phyloP scores from a whole-genome alignment of 345 rosid genomes.

The Gossypium thurberi region DNA sequence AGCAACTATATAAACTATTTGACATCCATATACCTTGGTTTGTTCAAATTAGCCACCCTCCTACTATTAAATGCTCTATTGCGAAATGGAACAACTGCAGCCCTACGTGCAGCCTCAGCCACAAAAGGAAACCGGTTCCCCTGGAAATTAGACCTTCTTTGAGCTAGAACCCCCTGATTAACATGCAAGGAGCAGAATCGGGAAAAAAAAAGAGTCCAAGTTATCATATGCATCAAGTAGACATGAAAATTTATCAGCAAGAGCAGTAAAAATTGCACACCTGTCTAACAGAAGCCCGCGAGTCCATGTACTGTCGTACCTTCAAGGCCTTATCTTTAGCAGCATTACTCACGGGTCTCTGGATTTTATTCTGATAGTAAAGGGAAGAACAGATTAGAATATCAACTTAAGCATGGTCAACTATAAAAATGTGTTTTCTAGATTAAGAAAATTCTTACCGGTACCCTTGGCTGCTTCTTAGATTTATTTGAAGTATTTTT shows the following conservation, averaged over 20 bases:
- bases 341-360: slow-evolving; percentile 31
- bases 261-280: slow-evolving; percentile 24
- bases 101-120: slow-evolving; percentile 48
- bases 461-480: slow-evolving; percentile 46
- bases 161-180: slow-evolving; percentile 68
- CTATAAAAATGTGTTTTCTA: background rate
- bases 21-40: slow-evolving; percentile 49
- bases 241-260: background rate
- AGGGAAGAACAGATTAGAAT: background rate
- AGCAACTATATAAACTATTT: background rate
- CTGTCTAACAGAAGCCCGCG: slow-evolving; percentile 73
- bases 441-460: slow-evolving; percentile 32
- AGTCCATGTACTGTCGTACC: slow-evolving; percentile 48
- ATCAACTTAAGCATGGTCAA: background rate
- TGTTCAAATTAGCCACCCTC: slow-evolving; percentile 33
- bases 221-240: background rate
- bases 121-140: slow-evolving; percentile 58
- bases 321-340: slow-evolving; percentile 41
- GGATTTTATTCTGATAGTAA: slow-evolving; percentile 49
- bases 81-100: slow-evolving; percentile 38
- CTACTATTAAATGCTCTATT: slow-evolving; percentile 45
- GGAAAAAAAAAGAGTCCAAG: background rate
- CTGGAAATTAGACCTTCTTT: slow-evolving; percentile 64
- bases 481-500: slow-evolving; percentile 40
- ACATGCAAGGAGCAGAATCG: slow-evolving; percentile 11